These are phyloP conservation scores for Viola odorata DNA, from an alignment of 345 rosid species.

Conservation along the genomic window DNA sequence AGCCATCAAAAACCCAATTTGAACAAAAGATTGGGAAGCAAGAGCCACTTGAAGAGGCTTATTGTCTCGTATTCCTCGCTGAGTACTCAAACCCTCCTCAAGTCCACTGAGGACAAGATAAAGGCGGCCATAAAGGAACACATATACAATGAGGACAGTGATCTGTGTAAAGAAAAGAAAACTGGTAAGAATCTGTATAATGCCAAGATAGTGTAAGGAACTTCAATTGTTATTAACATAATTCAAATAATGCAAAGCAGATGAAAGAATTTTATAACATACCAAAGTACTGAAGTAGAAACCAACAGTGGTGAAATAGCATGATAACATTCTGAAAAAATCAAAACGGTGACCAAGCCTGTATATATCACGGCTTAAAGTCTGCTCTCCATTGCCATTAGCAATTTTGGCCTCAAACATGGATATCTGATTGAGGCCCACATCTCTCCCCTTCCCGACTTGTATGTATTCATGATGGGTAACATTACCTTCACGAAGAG, in stretches of 20 bases:
- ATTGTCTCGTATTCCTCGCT: slow-evolving; percentile 78
- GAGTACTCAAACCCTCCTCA: slow-evolving; percentile 65
- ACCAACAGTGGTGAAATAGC: slow-evolving; percentile 97
- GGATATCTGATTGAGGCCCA: slow-evolving; percentile 99
- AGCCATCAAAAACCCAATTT: slow-evolving; percentile 94
- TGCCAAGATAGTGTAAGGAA: slow-evolving; percentile 4
- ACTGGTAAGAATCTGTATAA: slow-evolving; percentile 2
- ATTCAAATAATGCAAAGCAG: not conserved
- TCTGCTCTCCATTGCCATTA: slow-evolving; percentile 98
- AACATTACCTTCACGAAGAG: slow-evolving; percentile 99
- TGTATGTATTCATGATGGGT: slow-evolving; percentile 99
- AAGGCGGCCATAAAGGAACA: slow-evolving; percentile 97
- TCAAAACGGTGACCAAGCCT: slow-evolving; percentile 99
- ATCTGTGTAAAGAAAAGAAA: slow-evolving; percentile 48
- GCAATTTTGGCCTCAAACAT: slow-evolving; percentile 99
- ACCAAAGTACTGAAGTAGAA: slow-evolving; percentile 98
- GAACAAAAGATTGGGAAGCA: slow-evolving; percentile 97
- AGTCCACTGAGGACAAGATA: slow-evolving; percentile 97
- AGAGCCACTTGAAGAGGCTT: slow-evolving; percentile 97
- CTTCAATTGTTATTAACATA: not conserved
- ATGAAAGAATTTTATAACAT: slow-evolving; percentile 11
- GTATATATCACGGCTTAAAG: slow-evolving; percentile 89
- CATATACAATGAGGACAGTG: slow-evolving; percentile 92
- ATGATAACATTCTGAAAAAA: slow-evolving; percentile 94
- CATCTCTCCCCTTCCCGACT: slow-evolving; percentile 99